Base-by-base conservation (phyloP, 225 moss, liverwort and hornwort species). In the Marchantia paleacea region DNA sequence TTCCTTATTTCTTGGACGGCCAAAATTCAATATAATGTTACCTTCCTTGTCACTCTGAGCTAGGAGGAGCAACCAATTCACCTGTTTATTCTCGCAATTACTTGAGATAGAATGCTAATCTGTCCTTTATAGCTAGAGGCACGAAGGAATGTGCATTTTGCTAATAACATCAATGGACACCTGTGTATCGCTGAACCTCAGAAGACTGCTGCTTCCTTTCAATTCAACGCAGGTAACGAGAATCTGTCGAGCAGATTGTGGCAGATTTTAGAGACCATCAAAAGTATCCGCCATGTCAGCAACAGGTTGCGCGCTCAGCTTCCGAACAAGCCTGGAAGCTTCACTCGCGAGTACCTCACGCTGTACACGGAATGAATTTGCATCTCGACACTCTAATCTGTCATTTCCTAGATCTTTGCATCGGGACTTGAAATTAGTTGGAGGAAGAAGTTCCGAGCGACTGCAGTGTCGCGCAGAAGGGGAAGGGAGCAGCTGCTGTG, bases 401-500 rank as follows among this genome's bases (percentile, higher is more conserved):
- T 22, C 48, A 24, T 79, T 81, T 79, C 53, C 79, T 7, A 71
- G 78, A 52, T 66, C 68, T 28, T 31, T 53, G 64, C 12, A 83
- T 69, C 82, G 76, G 73, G 81, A 76, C 69, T 75, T 84, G 20
- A 82, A 75, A 28, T 60, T 48, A 60, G 82, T 77, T 29, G 63
- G 60, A 66, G 82, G 31, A 73, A 49, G 52, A 49, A 75, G 72
- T 20, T 75, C 22, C 24, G 73, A 58, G 39, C 73, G 51, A 29
- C 72, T 82, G 2, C 19, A 90, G 14, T 82, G 83, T 76, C 86
- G 83, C 53, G 94, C 88, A 47, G 91, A 87, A 85, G 91, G 86
- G 61, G 86, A 78, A 76, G 89, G 87, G 19, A 92, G 89, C 48
- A 87, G 91, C 83, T 93, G 86, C 54, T 90, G 90, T 82, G 89